Conservation (phyloP, 2,329 filamentous ascomycete species). For the Chalaropsis thielavioides region DNA sequence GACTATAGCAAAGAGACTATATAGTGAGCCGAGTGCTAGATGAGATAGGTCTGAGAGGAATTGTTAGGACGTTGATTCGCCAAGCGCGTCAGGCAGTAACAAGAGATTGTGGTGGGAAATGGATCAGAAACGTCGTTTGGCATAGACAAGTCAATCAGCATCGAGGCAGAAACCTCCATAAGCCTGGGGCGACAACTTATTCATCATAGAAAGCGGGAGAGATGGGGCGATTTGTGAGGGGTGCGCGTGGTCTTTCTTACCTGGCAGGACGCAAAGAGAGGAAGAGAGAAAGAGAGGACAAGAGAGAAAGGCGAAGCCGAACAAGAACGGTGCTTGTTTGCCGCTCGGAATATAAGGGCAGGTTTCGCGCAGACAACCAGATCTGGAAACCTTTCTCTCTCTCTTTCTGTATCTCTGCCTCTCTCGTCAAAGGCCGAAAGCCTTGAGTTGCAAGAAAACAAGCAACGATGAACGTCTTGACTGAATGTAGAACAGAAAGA, state of each 20-base stretch:
- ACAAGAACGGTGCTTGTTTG: neutral
- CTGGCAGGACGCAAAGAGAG: neutral
- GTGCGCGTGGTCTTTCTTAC: neutral
- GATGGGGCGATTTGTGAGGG: neutral
- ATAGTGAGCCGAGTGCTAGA: too few species aligned
- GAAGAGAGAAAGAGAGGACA: neutral
- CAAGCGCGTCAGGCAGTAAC: neutral
- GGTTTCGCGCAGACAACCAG: neutral
- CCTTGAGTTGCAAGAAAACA: neutral
- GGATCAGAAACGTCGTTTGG: conserved; percentile 29
- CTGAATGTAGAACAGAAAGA: neutral
- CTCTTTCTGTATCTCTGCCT: too few species aligned
- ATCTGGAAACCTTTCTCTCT: neutral
- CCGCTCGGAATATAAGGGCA: neutral
- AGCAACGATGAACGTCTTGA: neutral
- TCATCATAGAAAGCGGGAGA: conserved; percentile 28
- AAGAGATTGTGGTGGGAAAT: neutral
- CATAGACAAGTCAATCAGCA: conserved; percentile 40
- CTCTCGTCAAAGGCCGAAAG: neutral
- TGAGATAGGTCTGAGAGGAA: neutral
- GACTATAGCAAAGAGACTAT: neutral
- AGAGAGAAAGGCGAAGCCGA: neutral
- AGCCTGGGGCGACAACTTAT: conserved; percentile 37
- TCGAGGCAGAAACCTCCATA: conserved; percentile 34
- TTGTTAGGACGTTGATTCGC: conserved; percentile 6